Evolutionary conservation across 495 filamentous ascomycete genomes (phyloP), one percentile per base, ranked within the genome.

Genomic region (Chaetomium fimeti): DNA sequence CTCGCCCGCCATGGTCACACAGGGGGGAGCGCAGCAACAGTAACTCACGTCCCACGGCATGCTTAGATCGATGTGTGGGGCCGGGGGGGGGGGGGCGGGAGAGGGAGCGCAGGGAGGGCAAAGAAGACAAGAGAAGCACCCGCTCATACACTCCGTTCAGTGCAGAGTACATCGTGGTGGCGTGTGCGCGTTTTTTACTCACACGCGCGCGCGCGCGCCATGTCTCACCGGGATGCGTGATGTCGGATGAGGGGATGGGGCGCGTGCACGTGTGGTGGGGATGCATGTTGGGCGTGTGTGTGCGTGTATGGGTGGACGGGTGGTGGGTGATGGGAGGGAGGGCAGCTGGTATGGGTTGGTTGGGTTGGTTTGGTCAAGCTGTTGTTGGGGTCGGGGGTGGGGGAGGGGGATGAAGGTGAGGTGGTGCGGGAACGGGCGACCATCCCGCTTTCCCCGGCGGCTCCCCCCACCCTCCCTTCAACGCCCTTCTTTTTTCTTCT

Each of bases 191-290:
- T 43, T 43, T 43, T 43, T 43, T 43, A 43, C 16, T 43, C 40
- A 43, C 40, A 43, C 40, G 16, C 43, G 16, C 43, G 43, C 43
- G 43, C 6, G 43, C 53, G 3, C 36, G 32, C n/a, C 4, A 11
- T 6, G 54, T 57, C 36, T 57, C 54, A 57, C 54, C 32, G 20
- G 25, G 32, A 42, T 13, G 32, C 20, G 54, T 57, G 32, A n/a
- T 57, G 54, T 40, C 54, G 54, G 54, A 57, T 57, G 24, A 38
- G 32, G 32, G 32, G 32, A 36, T 36, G 32, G 6, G 6, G 32
- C 32, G 29, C 29, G 29, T 32, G 29, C 29, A 7, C 29, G 29
- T 7, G 1, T 36, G 32, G 32, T 36, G 32, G 53, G 53, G 53
- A 32, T 15, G 25, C 3, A n/a, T 20, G 27, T 1, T 16, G 51